Conservation (phyloP, 1,284 basidiomycete species). For the Sutorius eximius region DNA sequence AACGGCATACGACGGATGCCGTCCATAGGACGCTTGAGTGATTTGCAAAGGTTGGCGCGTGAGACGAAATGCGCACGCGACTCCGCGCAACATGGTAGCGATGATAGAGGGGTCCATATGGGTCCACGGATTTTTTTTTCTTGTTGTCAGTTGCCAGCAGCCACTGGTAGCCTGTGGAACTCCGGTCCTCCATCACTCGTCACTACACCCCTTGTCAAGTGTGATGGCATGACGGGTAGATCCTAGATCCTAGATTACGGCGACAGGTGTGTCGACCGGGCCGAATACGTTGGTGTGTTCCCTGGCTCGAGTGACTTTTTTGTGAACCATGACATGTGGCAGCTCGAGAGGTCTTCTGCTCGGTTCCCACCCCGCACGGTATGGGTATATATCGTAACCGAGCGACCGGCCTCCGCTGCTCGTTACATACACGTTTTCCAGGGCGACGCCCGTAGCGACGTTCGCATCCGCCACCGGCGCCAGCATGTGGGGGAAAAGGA, state of each 20-base stretch:
- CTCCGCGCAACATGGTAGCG: too few species aligned
- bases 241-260: not conserved
- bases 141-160: not conserved
- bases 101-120: not conserved
- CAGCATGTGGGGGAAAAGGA: not conserved
- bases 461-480: not conserved
- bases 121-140: not conserved
- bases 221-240: not conserved
- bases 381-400: not conserved
- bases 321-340: too few species aligned
- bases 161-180: too few species aligned
- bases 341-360: not conserved
- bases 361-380: not conserved
- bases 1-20: too few species aligned
- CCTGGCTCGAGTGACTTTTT: too few species aligned
- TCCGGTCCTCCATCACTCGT: not conserved
- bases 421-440: not conserved
- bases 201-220: not conserved
- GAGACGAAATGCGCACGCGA: too few species aligned
- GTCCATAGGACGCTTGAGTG: too few species aligned
- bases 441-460: not conserved
- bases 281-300: too few species aligned
- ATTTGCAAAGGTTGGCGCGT: too few species aligned
- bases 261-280: not conserved
- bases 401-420: not conserved